Percentiles rank a stretch among this genome's conserved stretches.
These are phyloP conservation scores for Phytopythium sindhum DNA, from an alignment of 352 stramenopile species.

Conservation along the genomic window DNA sequence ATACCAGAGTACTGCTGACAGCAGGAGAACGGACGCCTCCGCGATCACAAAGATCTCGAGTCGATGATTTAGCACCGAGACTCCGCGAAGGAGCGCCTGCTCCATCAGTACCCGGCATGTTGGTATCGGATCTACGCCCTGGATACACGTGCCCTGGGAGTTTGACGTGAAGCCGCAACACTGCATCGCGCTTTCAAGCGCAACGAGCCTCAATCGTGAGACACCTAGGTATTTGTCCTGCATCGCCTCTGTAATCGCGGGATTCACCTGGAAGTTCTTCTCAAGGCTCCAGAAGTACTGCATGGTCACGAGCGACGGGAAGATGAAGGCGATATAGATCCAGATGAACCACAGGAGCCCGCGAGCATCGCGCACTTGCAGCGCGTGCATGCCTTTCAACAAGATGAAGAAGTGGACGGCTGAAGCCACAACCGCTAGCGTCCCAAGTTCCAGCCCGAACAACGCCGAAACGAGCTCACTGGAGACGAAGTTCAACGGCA, in stretches of 20 bases:
- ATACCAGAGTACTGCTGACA: slow-evolving; percentile 16
- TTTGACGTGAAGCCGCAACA: slow-evolving; percentile 43
- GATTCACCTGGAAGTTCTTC: slow-evolving; percentile 31
- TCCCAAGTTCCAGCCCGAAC: slow-evolving; percentile 40
- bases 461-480: slow-evolving; percentile 29
- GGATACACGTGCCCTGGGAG: slow-evolving; percentile 30
- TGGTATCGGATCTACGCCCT: slow-evolving; percentile 10
- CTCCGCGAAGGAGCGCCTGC: slow-evolving; percentile 7
- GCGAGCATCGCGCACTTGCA: slow-evolving; percentile 28
- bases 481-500: slow-evolving; percentile 31
- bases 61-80: slow-evolving; percentile 14
- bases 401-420: slow-evolving; percentile 25
- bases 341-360: slow-evolving; percentile 28
- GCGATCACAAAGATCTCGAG: slow-evolving; percentile 16
- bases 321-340: slow-evolving; percentile 26
- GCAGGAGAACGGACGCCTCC: slow-evolving; percentile 17
- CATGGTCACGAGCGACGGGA: slow-evolving; percentile 23
- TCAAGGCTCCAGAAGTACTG: slow-evolving; percentile 28
- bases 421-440: slow-evolving; percentile 10
- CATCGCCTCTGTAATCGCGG: slow-evolving; percentile 26
- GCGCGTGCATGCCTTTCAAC: slow-evolving; percentile 19
- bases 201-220: slow-evolving; percentile 15
- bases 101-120: slow-evolving; percentile 27
- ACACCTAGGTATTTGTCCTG: slow-evolving; percentile 30
- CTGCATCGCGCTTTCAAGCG: slow-evolving; percentile 37